Conservation (phyloP, 176 grass and related monocot genomes). For the Oryza glumipatula region DNA sequence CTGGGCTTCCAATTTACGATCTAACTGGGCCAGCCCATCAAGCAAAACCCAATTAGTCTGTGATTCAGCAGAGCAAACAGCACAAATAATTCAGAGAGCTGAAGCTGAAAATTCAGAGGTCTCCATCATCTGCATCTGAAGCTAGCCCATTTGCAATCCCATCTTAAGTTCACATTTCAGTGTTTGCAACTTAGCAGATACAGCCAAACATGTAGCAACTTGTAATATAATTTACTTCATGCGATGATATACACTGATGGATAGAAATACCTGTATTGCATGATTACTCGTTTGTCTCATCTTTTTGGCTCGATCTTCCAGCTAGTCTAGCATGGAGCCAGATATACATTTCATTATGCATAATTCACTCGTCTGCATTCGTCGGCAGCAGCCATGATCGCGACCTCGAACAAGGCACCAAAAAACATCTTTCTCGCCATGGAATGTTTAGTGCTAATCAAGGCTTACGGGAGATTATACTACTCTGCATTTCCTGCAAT, state of each 20-base stretch:
- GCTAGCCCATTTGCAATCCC: neutral
- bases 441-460: conserved; percentile 25
- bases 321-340: neutral
- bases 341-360: neutral
- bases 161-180: neutral
- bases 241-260: neutral
- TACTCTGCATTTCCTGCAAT: conserved; percentile 19
- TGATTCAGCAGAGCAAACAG: neutral
- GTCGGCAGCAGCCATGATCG: conserved; percentile 30
- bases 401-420: conserved; percentile 36
- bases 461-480: neutral
- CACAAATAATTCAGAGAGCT: neutral
- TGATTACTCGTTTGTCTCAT: neutral
- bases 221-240: neutral
- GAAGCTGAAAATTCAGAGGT: neutral
- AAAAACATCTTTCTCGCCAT: conserved; percentile 38
- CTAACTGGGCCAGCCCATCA: neutral
- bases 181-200: neutral
- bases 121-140: neutral
- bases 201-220: neutral
- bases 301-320: neutral
- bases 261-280: neutral
- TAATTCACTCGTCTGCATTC: neutral
- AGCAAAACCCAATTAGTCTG: neutral
- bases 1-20: neutral